Base-by-base conservation (phyloP, 805 yeast genomes). In the Candida piceae region DNA sequence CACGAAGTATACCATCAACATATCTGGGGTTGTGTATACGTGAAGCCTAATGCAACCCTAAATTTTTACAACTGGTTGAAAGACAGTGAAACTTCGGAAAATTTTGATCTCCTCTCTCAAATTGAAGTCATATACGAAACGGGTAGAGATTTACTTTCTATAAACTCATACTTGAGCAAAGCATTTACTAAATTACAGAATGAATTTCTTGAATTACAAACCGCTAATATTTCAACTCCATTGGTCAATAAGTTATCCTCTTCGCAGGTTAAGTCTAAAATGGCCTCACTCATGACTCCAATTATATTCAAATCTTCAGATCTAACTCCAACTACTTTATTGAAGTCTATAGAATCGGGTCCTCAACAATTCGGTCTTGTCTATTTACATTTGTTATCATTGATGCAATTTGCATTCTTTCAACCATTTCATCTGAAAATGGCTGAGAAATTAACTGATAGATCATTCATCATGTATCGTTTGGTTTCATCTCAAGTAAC, bases 361-460 rank as follows among this genome's bases (percentile, higher is more conserved):
- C 85, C 87, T 3, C 64, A 75, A 12, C 87, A 81, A 53, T 81
- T 78, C 40, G 90, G 89, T 23, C 64, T 79, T 48, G 76, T 81
- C 51, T 82, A 76, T 57, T 62, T 80, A 54, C 70, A 81, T 51
- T 72, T 82, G 52, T 56, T 81, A 35, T 74, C 88, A 5, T 77
- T 84, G 52, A 78, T 84, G 69, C 79, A 78, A 44, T 70, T 81
- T 53, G 72, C 58, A 13, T 70, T 80, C 55, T 79, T 78, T 53
- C 63, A 60, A 12, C 74, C 72, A 2, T 56, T 76, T 20, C 84
- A 82, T 53, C 56, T 54, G 34, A 52, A 62, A 18, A 67, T 80
- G 33, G 66, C 73, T 1, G 63, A 64, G 32, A 61, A 66, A 19
- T 55, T 82, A 34, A 73, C 70, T 37, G 60, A 63, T 13, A 42